Evolutionary conservation across 768 basidiomycete species (phyloP).

Genomic region (Lactarius quietus): DNA sequence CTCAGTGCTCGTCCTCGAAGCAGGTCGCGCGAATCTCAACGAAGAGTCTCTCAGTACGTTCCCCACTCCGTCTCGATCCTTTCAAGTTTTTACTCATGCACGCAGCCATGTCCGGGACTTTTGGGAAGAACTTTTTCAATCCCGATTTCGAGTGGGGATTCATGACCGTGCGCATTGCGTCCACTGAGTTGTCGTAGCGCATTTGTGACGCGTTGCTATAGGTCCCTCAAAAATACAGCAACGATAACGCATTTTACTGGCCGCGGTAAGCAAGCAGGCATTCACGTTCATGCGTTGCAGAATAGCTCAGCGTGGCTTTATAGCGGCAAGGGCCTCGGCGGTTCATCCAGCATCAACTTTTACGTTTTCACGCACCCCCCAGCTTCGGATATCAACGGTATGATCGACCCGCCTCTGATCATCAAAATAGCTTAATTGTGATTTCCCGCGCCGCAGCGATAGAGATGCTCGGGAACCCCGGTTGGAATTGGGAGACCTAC

Average conservation of each 20-base stretch:
- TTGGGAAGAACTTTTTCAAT: conserved; percentile 20
- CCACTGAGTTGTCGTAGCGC: too few relatives aligned
- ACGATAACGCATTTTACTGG: conserved; percentile 19
- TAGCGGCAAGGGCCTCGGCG: conserved; percentile 27
- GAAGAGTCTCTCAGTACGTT: conserved; percentile 19
- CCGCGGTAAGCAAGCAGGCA: conserved; percentile 7
- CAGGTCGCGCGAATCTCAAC: conserved; percentile 26
- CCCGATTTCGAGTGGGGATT: conserved; percentile 27
- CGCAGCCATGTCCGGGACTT: conserved; percentile 18
- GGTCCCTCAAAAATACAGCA: conserved; percentile 24
- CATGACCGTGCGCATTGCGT: conserved; percentile 16
- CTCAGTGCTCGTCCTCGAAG: conserved; percentile 30
- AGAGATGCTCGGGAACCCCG: conserved; percentile 31
- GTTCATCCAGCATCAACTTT: conserved; percentile 26
- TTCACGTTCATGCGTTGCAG: not conserved
- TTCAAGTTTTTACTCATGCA: not conserved
- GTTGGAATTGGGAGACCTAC: conserved; percentile 31
- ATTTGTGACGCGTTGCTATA: not conserved
- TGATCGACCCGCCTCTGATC: not conserved
- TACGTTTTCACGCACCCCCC: conserved; percentile 27
- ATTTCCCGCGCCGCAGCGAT: conserved; percentile 8
- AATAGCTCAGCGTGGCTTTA: not conserved
- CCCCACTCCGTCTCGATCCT: not conserved
- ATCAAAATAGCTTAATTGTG: not conserved
- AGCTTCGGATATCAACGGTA: conserved; percentile 27